phyloP scores from a whole-genome alignment of 2,329 filamentous ascomycete species.

The Daldinia sp. region DNA sequence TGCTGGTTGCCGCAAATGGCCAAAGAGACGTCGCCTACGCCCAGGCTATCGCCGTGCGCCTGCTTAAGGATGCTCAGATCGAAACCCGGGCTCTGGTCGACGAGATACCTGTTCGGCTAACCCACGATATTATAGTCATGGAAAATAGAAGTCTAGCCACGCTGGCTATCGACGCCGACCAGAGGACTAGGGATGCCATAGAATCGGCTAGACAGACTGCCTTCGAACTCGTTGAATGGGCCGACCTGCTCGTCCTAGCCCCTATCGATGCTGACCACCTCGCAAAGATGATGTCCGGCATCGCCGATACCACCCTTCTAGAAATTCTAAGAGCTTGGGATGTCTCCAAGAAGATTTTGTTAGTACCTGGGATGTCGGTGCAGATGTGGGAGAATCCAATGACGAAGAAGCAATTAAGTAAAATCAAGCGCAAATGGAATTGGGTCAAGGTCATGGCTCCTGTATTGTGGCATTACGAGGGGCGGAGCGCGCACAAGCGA shows the following conservation, averaged over 20 bases:
- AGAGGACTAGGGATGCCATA: slow-evolving; percentile 57
- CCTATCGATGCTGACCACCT: slow-evolving; percentile 87
- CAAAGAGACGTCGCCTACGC: slow-evolving; percentile 74
- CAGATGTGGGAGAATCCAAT: slow-evolving; percentile 92
- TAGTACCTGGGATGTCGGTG: slow-evolving; percentile 90
- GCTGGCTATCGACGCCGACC: slow-evolving; percentile 53
- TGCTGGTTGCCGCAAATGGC: slow-evolving; percentile 75
- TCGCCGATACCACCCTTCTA: slow-evolving; percentile 83
- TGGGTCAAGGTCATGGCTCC: slow-evolving; percentile 87
- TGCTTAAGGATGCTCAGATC: slow-evolving; percentile 73
- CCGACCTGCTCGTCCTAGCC: slow-evolving; percentile 84
- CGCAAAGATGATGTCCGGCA: slow-evolving; percentile 87
- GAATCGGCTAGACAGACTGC: slow-evolving; percentile 67
- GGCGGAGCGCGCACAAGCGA: slow-evolving; percentile 58
- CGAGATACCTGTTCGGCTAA: slow-evolving; percentile 72
- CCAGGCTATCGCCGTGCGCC: slow-evolving; percentile 73
- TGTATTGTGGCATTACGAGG: slow-evolving; percentile 83
- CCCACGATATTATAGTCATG: slow-evolving; percentile 71
- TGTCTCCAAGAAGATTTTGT: slow-evolving; percentile 82
- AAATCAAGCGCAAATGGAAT: slow-evolving; percentile 85
- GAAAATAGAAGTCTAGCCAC: slow-evolving; percentile 64
- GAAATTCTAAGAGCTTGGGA: slow-evolving; percentile 89
- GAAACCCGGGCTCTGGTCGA: slow-evolving; percentile 73
- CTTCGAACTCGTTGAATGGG: slow-evolving; percentile 84
- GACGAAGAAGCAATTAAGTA: slow-evolving; percentile 87